Percentiles rank a stretch among this genome's conserved stretches.
phyloP scores from a whole-genome alignment of 495 filamentous ascomycete species.

The Hypomontagnella monticulosa region DNA sequence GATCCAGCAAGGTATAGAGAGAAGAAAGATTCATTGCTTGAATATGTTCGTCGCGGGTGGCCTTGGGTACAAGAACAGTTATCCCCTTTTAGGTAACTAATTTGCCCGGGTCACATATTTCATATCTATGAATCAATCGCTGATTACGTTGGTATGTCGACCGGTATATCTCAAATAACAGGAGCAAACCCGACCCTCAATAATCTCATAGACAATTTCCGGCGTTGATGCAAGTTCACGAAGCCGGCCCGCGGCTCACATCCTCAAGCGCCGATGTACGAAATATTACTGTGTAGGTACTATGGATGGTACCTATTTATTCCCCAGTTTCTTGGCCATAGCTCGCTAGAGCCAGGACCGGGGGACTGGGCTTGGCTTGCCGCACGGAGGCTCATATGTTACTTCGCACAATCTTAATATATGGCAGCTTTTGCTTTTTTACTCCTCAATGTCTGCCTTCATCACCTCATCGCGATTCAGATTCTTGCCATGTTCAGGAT shows the following conservation, averaged over 20 bases:
- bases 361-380: slow-evolving; percentile 20
- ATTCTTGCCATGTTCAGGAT: slow-evolving; percentile 21
- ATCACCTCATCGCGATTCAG: slow-evolving; percentile 11
- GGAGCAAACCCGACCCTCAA: slow-evolving; percentile 26
- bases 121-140: too few relatives aligned
- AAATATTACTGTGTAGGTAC: neutral
- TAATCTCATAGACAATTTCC: slow-evolving; percentile 32
- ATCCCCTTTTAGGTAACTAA: too few relatives aligned
- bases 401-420: slow-evolving; percentile 4
- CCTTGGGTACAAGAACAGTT: too few relatives aligned
- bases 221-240: slow-evolving; percentile 21
- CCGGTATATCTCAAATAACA: slow-evolving; percentile 9
- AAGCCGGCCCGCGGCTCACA: slow-evolving; percentile 17
- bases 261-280: neutral
- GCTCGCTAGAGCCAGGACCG: slow-evolving; percentile 6
- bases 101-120: too few relatives aligned
- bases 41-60: too few relatives aligned
- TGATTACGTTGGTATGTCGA: too few relatives aligned
- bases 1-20: slow-evolving; percentile 5
- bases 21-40: neutral
- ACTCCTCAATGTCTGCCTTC: neutral
- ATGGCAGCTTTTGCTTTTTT: slow-evolving; percentile 17
- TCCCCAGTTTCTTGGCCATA: slow-evolving; percentile 27
- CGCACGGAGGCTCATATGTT: slow-evolving; percentile 23
- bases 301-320: neutral